Base-by-base conservation (phyloP, 2,329 filamentous ascomycete species). In the Sporothrix globosa region DNA sequence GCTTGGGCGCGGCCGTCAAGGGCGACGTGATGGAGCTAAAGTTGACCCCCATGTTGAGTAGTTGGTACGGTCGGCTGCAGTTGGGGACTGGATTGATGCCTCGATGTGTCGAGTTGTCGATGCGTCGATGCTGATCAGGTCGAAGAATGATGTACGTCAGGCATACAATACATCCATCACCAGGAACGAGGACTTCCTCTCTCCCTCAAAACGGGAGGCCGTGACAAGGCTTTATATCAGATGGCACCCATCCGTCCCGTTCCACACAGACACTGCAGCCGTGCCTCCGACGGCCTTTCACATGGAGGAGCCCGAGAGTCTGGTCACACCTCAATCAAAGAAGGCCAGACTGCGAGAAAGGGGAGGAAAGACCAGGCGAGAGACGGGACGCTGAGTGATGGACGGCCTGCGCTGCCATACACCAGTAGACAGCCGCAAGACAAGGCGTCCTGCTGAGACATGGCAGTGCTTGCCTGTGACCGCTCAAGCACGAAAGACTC, bases 11-110 rank as follows among this genome's bases (percentile, higher is more conserved):
- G 30, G 53, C 30, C 63, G 71, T 7, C 50, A 50, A 3, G 4
- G 56, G 41, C 34, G 65, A 21, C n/a, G 58, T 48, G 34, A 72
- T 14, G 24, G 65, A 34, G 69, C 72, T 74, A 13, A 73, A 46
- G 46, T 46, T 50, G 65, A 44, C 44, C 14, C 73, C 73, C 73
- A 74, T 74, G 39, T 11, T 73, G 24, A 30, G 21, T n/a, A 6
- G 19, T 50, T 19, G 48, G 17, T n/a, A 5, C 7, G 1, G 19
- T 50, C 17, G 17, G 30, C 30, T 34, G 30, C 30, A 4, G 30
- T 7, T 34, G 6, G 3, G 30, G 30, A 6, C 30, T 34, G 34
- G 34, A 34, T 34, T 34, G 34, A 9, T 34, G 34, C 17, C 21
- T 14, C n/a, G 21, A 24, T 14, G 24, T 46, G 60, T 30, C 21